Conservation (phyloP, 495 filamentous ascomycete genomes). For the Aspergillus steynii region DNA sequence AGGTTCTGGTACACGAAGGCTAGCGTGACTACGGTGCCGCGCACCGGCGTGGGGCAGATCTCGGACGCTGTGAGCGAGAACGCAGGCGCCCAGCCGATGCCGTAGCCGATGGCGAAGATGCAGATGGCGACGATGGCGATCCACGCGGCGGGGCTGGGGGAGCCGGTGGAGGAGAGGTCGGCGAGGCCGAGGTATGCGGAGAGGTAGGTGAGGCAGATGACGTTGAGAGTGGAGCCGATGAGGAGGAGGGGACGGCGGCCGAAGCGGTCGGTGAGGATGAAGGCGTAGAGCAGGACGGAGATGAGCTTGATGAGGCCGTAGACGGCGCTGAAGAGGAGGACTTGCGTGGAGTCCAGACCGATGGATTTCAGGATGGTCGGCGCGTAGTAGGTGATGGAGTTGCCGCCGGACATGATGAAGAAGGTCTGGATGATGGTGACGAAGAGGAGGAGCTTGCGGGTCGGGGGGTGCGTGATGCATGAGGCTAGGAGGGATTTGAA, state of each 20-base stretch:
- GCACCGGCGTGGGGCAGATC: constrained; percentile 23
- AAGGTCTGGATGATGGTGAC: constrained; percentile 68
- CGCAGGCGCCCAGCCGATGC: constrained; percentile 24
- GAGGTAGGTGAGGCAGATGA: constrained; percentile 21
- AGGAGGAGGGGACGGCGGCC: constrained; percentile 26
- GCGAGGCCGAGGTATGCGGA: constrained; percentile 21
- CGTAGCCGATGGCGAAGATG: constrained; percentile 26
- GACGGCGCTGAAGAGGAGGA: constrained; percentile 27
- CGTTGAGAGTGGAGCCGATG: constrained; percentile 24
- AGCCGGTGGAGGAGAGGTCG: constrained; percentile 7
- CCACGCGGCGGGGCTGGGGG: constrained; percentile 20
- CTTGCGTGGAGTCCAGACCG: constrained; percentile 51
- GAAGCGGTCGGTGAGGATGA: constrained; percentile 23
- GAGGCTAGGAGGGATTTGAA: constrained; percentile 9
- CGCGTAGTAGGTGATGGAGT: constrained; percentile 69
- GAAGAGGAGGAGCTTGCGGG: constrained; percentile 44
- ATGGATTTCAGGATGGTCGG: constrained; percentile 67
- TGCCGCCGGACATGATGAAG: constrained; percentile 66
- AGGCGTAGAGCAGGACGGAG: constrained; percentile 26
- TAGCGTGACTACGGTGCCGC: constrained; percentile 20
- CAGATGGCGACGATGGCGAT: constrained; percentile 28
- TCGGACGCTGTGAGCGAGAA: constrained; percentile 27
- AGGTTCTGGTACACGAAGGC: constrained; percentile 28
- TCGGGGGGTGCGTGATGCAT: constrained; percentile 56
- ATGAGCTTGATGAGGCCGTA: constrained; percentile 26